A percentile compares a stretch with the other conserved stretches of the same genome.
These are phyloP conservation scores for Parmelia sp. DNA, from an alignment of 495 filamentous ascomycete genomes.

Conservation along the genomic window DNA sequence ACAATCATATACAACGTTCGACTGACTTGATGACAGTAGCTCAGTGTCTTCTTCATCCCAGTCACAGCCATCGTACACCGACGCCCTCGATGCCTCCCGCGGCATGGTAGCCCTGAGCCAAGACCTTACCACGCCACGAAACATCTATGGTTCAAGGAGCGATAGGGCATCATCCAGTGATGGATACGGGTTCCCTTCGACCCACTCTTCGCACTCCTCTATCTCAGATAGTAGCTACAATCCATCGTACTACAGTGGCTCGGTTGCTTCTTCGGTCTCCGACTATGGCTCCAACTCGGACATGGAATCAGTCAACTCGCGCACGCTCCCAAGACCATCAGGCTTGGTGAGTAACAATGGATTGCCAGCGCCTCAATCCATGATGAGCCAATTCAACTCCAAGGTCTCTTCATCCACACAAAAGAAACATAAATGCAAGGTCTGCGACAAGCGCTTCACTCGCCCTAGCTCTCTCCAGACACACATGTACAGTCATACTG, in stretches of 20 bases:
- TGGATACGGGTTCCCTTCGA: conserved; percentile 86
- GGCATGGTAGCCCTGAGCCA: conserved; percentile 97
- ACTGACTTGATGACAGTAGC: conserved; percentile 58
- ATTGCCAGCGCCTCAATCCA: conserved; percentile 80
- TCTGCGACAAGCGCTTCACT: conserved; percentile 98
- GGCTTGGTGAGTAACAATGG: conserved; percentile 57
- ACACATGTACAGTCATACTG: conserved; percentile 98
- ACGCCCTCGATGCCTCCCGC: conserved; percentile 80
- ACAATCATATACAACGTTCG: conserved; percentile 48
- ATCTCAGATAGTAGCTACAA: conserved; percentile 75
- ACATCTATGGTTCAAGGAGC: conserved; percentile 69
- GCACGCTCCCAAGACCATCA: conserved; percentile 75
- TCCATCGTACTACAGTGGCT: conserved; percentile 69
- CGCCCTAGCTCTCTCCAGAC: conserved; percentile 94
- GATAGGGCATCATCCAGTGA: conserved; percentile 65
- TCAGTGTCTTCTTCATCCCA: conserved; percentile 35
- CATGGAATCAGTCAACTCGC: conserved; percentile 69
- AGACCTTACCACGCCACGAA: conserved; percentile 68
- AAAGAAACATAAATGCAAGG: conserved; percentile 99
- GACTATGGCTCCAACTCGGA: conserved; percentile 90
- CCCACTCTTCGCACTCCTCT: conserved; percentile 90
- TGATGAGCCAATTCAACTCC: conserved; percentile 99
- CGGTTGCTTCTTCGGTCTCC: conserved; percentile 76
- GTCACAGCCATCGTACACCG: conserved; percentile 51
- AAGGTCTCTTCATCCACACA: conserved; percentile 93